Conservation (phyloP, 2,329 filamentous ascomycete genomes). For the Fusarium brevicatenulatum region DNA sequence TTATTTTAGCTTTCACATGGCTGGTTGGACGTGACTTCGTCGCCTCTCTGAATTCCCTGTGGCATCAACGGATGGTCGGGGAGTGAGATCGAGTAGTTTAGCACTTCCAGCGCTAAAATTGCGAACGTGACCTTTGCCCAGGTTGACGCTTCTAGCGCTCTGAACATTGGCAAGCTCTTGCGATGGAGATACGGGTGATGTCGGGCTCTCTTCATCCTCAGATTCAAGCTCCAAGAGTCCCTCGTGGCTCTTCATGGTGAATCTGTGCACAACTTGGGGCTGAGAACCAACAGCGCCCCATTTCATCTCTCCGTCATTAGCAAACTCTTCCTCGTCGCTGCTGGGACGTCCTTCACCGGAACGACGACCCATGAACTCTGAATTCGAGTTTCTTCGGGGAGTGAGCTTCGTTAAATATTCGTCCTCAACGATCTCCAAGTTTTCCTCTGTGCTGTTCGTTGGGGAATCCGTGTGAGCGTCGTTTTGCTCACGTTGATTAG, state of each 20-base stretch:
- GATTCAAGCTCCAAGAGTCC: slow-evolving; percentile 59
- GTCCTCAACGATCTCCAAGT: slow-evolving; percentile 71
- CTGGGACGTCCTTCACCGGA: slow-evolving; percentile 65
- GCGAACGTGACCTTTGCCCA: slow-evolving; percentile 71
- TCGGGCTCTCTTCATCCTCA: slow-evolving; percentile 47
- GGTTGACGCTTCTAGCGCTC: slow-evolving; percentile 76
- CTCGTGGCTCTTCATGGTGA: slow-evolving; percentile 62
- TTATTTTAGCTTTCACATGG: slow-evolving; percentile 33
- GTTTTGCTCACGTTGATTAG: slow-evolving; percentile 44
- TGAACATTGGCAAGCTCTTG: slow-evolving; percentile 57
- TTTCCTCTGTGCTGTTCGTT: slow-evolving; percentile 67
- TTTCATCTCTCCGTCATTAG: slow-evolving; percentile 56
- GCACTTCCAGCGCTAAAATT: slow-evolving; percentile 83
- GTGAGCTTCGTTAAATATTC: slow-evolving; percentile 73
- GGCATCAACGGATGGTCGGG: slow-evolving; percentile 63
- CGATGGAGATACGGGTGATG: slow-evolving; percentile 44
- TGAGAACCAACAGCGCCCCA: slow-evolving; percentile 63
- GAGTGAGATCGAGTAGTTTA: slow-evolving; percentile 74
- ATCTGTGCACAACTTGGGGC: slow-evolving; percentile 69
- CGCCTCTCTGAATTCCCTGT: slow-evolving; percentile 51
- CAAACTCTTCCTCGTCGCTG: slow-evolving; percentile 66
- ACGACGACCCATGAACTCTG: slow-evolving; percentile 51
- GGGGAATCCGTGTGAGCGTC: slow-evolving; percentile 53
- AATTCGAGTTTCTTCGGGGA: slow-evolving; percentile 41
- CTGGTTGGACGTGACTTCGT: slow-evolving; percentile 35